These are phyloP conservation scores for Gnomoniopsis smithogilvyi DNA, from an alignment of 2,329 filamentous ascomycete species.

Conservation along the genomic window DNA sequence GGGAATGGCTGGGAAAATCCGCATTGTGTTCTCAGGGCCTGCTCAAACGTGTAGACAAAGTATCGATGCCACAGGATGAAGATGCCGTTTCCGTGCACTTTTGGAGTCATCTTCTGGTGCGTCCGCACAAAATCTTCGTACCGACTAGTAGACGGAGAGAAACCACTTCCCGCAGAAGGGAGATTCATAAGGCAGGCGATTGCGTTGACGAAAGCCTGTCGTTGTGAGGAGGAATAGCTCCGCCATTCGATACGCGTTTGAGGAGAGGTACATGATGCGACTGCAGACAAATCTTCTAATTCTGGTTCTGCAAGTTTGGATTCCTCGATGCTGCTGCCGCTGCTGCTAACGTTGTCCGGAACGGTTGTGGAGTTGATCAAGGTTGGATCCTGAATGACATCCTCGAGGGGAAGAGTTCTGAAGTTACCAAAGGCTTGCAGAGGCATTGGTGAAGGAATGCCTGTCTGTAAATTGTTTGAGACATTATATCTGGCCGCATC, in stretches of 20 bases:
- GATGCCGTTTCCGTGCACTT: conserved; percentile 27
- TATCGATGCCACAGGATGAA: conserved; percentile 11
- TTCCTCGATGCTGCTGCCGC: no score
- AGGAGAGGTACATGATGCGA: neutral
- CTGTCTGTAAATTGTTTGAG: neutral
- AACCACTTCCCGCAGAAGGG: conserved; percentile 24
- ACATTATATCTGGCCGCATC: neutral
- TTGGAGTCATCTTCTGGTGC: conserved; percentile 29
- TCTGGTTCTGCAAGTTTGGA: neutral
- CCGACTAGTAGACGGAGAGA: conserved; percentile 25
- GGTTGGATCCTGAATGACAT: neutral
- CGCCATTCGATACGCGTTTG: conserved; percentile 29
- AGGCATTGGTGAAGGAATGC: neutral
- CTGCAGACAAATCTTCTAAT: neutral
- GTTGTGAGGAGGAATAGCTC: conserved; percentile 27
- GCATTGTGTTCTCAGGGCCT: conserved; percentile 6
- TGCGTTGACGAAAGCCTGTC: conserved; percentile 25
- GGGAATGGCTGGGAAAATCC: conserved; percentile 3
- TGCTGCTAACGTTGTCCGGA: neutral
- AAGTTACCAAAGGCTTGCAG: neutral
- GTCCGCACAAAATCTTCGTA: conserved; percentile 31
- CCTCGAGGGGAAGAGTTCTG: neutral
- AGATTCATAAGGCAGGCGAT: conserved; percentile 28
- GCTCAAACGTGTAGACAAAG: conserved; percentile 10
- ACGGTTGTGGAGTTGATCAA: neutral